Evolutionary conservation across 345 rosid species (phyloP), one percentile per base, ranked within the genome.

Genomic region (Rhodamnia rubescens): DNA sequence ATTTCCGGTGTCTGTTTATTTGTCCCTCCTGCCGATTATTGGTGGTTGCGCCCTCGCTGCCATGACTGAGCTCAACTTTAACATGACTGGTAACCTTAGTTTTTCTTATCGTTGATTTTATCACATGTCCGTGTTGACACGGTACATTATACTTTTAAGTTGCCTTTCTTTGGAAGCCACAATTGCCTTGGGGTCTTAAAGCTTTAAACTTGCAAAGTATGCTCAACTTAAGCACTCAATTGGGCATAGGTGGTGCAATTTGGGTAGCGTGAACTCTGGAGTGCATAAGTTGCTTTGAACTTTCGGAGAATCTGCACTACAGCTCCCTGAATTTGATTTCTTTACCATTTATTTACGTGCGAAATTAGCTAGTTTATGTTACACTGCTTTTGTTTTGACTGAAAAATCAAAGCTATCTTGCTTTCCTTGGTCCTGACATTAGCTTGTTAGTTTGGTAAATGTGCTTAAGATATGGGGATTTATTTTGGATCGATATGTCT

Each of bases 1-100:
- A 32, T 98, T 98, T 89, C 98, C 98, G 13, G 75, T 88, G 56
- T 85, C 95, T 2, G 99, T 98, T 53, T 98, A 98, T 90, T 52
- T 98, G 36, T 98, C 99, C 51, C 97, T 98, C 44, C 5, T 98
- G 87, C 99, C 99, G 1, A 96, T 94, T 84, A 98, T 98, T n/a
- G 99, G 99, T 90, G 99, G 99, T 74, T 98, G 99, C n/a, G 96
- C 98, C 52, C 97, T 98, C 53, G 94, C 99, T 40, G 99, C 99
- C 1, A 92, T 94, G 84, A 96, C 99, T 12, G 99, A 98, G 93
- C 98, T 98, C 89, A 96, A 98, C 96, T 98, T 98, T 89, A 96
- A 98, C 92, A 96, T 96, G 99, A 90, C 2, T 56, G 99, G 99
- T 97, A 92, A 89, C 20, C 32, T 22, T 56, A 58, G 59, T 16